Evolutionary conservation across 1,284 basidiomycete species (phyloP), one percentile per base, ranked within the genome.

Genomic region (Schizophyllum commune): DNA sequence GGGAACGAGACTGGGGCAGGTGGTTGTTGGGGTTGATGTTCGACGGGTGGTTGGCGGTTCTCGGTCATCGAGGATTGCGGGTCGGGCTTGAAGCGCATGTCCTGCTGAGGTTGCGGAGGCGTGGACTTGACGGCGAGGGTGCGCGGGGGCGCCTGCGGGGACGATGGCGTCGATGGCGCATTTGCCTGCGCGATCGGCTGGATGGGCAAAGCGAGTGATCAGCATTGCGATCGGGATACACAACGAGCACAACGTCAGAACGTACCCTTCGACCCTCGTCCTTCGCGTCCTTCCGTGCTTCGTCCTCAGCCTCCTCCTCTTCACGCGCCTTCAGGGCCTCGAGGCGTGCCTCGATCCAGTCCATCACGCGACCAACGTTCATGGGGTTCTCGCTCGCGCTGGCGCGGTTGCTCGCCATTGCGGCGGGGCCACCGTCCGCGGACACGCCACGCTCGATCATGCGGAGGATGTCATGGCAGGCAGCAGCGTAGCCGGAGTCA

Each of bases 401-500:
- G 27, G 39, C 39, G 3, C 13, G 17, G 39, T 47, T 11, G 39
- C 13, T 17, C 13, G 9, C 39, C 39, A 17, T 47, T 11, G 9
- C 39, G 39, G 39, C 39, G 39, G 39, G 17, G 39, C 17, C 13
- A 8, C 13, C 39, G 33, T 76, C 76, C 34, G 71, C 58, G 71
- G 88, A 90, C 61, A 91, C 86, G 58, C 87, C 87, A 62, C 90
- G 86, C 72, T 91, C 89, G 58, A 92, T 84, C 81, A 91, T 89
- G 68, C 80, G 79, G 66, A 91, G 79, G 56, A 92, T 75, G 73
- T 92, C 89, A 66, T 87, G 83, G 67, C 89, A 90, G 27, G 89
- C 89, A 1, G 86, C 74, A 1, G 84, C 82, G 68, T 92, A 92
- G 11, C 89, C 90, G 6, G 85, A 79, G 67, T 89, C 88, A 74